These are phyloP conservation scores for Rhododendron simsii DNA, from an alignment of 148 eudicot genomes.

Conservation along the genomic window DNA sequence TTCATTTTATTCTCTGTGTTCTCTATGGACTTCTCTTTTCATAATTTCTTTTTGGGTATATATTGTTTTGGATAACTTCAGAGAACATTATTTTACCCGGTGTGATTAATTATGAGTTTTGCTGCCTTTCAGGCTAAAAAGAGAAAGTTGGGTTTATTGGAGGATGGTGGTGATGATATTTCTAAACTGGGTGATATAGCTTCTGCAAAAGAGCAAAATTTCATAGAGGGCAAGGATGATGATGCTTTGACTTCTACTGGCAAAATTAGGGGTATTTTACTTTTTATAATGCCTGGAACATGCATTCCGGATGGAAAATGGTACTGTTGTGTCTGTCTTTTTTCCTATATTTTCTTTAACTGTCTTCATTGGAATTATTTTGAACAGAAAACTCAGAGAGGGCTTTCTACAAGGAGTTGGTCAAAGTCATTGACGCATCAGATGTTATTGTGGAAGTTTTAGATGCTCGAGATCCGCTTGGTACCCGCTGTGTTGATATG, in stretches of 20 bases:
- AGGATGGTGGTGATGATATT: conserved; percentile 40
- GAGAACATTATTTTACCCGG: neutral
- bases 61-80: neutral
- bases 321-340: neutral
- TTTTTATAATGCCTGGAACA: neutral
- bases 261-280: conserved; percentile 49
- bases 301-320: neutral
- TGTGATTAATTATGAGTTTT: neutral
- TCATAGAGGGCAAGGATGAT: conserved; percentile 27
- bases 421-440: conserved; percentile 87
- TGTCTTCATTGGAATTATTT: conserved; percentile 10
- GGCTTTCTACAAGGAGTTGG: conserved; percentile 91
- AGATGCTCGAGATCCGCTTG: conserved; percentile 98
- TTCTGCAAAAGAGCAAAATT: conserved; percentile 21
- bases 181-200: conserved; percentile 23
- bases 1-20: neutral
- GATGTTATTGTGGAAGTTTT: conserved; percentile 96
- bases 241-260: conserved; percentile 21
- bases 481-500: conserved; percentile 87
- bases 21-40: neutral
- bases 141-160: conserved; percentile 75
- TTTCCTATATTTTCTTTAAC: neutral
- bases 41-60: neutral
- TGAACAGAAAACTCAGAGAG: conserved; percentile 71
- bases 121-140: conserved; percentile 49